Base-by-base conservation (phyloP, 257 asterid species). In the Solanum dulcamara region DNA sequence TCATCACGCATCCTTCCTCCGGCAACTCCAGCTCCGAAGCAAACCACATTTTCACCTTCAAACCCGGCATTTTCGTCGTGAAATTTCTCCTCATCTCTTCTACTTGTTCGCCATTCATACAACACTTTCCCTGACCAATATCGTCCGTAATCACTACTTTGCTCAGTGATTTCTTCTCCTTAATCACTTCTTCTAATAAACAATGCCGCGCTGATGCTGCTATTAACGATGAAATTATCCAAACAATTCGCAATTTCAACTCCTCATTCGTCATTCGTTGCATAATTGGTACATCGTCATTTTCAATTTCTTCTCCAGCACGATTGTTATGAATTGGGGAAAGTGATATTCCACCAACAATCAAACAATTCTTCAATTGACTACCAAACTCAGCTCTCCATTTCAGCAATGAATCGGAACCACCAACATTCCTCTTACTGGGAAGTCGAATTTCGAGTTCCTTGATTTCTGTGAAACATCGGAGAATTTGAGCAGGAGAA, bases 371-470 rank as follows among this genome's bases (percentile, higher is more conserved):
- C 9, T 92, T 91, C 37, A 94, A 88, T 13, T 94, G 94, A 14
- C 88, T 87, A 53, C 98, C 98, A 67, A 91, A 94, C 6, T 93
- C 95, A 2, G 94, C 97, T 51, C 89, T 92, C 98, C 98, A 94
- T 85, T 86, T 92, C 87, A 94, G 84, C 7, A 90, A 89, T 0
- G 70, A 20, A 12, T 59, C 84, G 13, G n/a, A 17, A 51, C 17
- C 59, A 15, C 59, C 42, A 38, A 6, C 42, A 38, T 38, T 38
- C 40, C 6, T 6, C 40, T 17, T 2, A 5, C 59, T 17, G n/a
- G 95, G 96, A 17, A 92, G 83, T 22, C 87, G 48, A 67, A 93
- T 88, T 22, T 91, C 94, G 1, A 93, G 88, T 6, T 50, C 50
- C n/a, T 89, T 92, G 14, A 94, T 81, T 62, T 88, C 93, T 0